A percentile compares a stretch with the other conserved stretches of the same genome.
Evolutionary conservation across 2,329 filamentous ascomycete species (phyloP).

Genomic region (Pestalotiopsis sp.): DNA sequence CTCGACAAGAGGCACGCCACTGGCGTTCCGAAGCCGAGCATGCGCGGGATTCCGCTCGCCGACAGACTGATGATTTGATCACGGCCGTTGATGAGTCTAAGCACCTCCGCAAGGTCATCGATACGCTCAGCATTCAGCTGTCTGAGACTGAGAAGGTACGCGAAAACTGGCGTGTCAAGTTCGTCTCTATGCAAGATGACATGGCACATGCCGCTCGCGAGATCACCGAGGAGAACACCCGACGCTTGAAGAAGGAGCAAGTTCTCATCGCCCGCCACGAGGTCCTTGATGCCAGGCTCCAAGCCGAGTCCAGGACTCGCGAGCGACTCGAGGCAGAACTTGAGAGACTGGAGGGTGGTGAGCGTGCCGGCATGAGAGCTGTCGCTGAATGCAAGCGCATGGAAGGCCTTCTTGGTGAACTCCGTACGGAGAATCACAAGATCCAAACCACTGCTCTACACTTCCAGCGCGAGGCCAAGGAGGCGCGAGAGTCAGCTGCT

Average conservation of each 20-base stretch:
- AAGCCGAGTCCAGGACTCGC: constrained; percentile 71
- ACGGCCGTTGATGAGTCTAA: constrained; percentile 63
- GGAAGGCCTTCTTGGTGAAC: constrained; percentile 54
- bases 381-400: constrained; percentile 64
- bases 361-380: constrained; percentile 66
- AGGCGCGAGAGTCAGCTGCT: constrained; percentile 77
- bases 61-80: constrained; percentile 50
- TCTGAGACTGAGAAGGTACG: constrained; percentile 85
- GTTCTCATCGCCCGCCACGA: constrained; percentile 78
- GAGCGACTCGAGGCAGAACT: constrained; percentile 69
- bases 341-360: constrained; percentile 64
- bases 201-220: constrained; percentile 79
- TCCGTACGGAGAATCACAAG: constrained; percentile 69
- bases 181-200: constrained; percentile 83
- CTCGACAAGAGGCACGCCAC: constrained; percentile 59
- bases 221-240: constrained; percentile 79
- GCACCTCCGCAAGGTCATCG: constrained; percentile 72
- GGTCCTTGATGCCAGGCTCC: constrained; percentile 75
- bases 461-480: constrained; percentile 80
- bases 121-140: constrained; percentile 74
- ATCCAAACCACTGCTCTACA: constrained; percentile 69
- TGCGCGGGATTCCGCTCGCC: constrained; percentile 52
- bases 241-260: constrained; percentile 77
- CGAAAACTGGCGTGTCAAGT: constrained; percentile 81
- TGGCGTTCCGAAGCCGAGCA: constrained; percentile 65